Percentiles rank a stretch among this genome's conserved stretches.
phyloP scores from a whole-genome alignment of 2,329 filamentous ascomycete genomes.

The Fusarium sp. region DNA sequence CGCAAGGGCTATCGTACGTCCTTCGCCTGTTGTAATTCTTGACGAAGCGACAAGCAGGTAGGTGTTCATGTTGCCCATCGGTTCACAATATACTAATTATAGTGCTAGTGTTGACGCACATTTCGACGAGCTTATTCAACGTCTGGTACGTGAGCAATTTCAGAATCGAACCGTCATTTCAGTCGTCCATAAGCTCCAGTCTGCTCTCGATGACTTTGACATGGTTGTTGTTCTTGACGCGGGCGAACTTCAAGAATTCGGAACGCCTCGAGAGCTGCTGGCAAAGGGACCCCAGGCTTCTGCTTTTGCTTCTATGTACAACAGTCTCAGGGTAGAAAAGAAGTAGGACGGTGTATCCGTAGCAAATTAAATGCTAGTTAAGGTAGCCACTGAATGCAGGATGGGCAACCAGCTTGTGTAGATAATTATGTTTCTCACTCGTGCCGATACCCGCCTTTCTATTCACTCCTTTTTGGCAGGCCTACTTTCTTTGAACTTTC shows the following conservation, averaged over 20 bases:
- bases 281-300: slow-evolving; percentile 13
- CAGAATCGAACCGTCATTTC: slow-evolving; percentile 42
- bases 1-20: slow-evolving; percentile 57
- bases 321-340: not conserved
- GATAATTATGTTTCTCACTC: not conserved
- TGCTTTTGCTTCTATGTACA: slow-evolving; percentile 30
- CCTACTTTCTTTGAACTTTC: no score
- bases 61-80: not conserved
- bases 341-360: not conserved
- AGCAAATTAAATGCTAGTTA: rapidly evolving
- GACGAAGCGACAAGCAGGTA: slow-evolving; percentile 58
- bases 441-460: no score
- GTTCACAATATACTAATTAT: not conserved
- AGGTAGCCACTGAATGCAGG: rapidly evolving
- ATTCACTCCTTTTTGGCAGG: not conserved
- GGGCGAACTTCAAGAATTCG: slow-evolving; percentile 40
- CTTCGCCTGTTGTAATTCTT: slow-evolving; percentile 54
- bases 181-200: slow-evolving; percentile 45
- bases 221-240: slow-evolving; percentile 36
- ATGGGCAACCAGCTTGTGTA: not conserved
- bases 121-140: slow-evolving; percentile 36
- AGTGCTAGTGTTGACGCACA: slow-evolving; percentile 25
- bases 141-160: slow-evolving; percentile 36
- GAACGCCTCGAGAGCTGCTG: slow-evolving; percentile 29
- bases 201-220: slow-evolving; percentile 38